Evolutionary conservation across 2,329 filamentous ascomycete genomes (phyloP).

Genomic region (Trichophyton rubrum): DNA sequence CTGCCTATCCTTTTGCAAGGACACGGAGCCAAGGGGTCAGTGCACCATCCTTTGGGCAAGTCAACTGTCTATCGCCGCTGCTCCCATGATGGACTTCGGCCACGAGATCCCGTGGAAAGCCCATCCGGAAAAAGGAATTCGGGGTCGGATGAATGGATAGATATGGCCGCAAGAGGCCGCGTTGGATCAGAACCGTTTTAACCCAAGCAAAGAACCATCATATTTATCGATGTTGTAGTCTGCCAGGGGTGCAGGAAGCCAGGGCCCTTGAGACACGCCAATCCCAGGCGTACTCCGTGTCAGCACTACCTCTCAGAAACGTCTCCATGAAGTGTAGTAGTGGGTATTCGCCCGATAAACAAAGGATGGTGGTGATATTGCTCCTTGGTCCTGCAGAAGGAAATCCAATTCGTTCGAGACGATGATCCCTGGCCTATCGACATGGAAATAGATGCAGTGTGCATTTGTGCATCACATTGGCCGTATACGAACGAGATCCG

Average conservation of each 20-base stretch:
- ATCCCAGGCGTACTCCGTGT: not conserved
- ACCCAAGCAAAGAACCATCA: not conserved
- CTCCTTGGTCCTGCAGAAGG: not conserved
- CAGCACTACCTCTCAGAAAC: not conserved
- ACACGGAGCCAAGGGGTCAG: slow-evolving; percentile 1
- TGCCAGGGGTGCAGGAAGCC: not conserved
- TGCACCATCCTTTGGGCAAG: not conserved
- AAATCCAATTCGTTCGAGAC: not conserved
- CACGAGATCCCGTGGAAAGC: not conserved
- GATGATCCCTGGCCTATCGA: not conserved
- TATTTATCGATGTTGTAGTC: not conserved
- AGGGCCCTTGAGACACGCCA: not conserved
- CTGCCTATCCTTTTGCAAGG: not conserved
- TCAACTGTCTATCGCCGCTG: not conserved
- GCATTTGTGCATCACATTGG: not conserved
- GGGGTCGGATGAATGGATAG: not conserved
- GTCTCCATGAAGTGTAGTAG: not conserved
- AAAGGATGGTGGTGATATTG: not conserved
- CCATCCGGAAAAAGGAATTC: not conserved
- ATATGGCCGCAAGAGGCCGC: slow-evolving; percentile 2
- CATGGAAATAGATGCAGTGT: not conserved
- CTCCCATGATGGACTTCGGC: not conserved
- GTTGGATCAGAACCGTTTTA: not conserved
- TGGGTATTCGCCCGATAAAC: not conserved
- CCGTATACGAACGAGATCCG: not conserved